Base-by-base conservation (phyloP, 2,329 filamentous ascomycete species). In the Aspergillus texensis region DNA sequence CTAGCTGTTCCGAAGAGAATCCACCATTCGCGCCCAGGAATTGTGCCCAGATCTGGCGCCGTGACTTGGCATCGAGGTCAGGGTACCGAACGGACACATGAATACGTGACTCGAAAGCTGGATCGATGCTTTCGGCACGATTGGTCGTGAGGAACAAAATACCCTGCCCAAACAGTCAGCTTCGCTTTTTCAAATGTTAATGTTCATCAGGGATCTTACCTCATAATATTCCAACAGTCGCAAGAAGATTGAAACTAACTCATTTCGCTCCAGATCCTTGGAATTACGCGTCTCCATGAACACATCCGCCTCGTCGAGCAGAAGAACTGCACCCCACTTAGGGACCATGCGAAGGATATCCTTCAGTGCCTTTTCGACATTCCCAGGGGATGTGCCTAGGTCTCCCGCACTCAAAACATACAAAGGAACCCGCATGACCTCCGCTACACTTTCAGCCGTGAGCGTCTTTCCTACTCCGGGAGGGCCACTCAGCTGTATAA, bases 381-480 rank as follows among this genome's bases (percentile, higher is more conserved):
- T 70, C 0, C 69, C 62, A 0, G 81, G 78, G 41, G 80, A 75
- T 12, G 79, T 76, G 19, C 83, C 83, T 0, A 86, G 76, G 60
- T 86, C 84, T 11, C 82, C 83, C 0, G 70, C 67, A 32, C 77
- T 80, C 76, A 86, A 80, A 58, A 79, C 75, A 68, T 82, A 85
- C 0, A 86, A 74, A 2, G 84, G 84, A 1, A 81, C 80, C 36
- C 79, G 75, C 78, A 85, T 83, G 57, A 81, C 74, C 62, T 85
- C 83, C 1, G 84, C 83, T 26, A 84, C 78, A 61, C 77, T 79
- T 67, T 84, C 83, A 6, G 80, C 81, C 4, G 83, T 84, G 28
- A 83, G 69, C 0, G 84, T 86, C 73, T 86, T 86, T 16, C 84
- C 84, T 2, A 85, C 82, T 3, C 84, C 84, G 0, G 84, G 83